Evolutionary conservation across 2,329 filamentous ascomycete genomes (phyloP), one percentile per base, ranked within the genome.

Genomic region (Lachnellula hyalina): DNA sequence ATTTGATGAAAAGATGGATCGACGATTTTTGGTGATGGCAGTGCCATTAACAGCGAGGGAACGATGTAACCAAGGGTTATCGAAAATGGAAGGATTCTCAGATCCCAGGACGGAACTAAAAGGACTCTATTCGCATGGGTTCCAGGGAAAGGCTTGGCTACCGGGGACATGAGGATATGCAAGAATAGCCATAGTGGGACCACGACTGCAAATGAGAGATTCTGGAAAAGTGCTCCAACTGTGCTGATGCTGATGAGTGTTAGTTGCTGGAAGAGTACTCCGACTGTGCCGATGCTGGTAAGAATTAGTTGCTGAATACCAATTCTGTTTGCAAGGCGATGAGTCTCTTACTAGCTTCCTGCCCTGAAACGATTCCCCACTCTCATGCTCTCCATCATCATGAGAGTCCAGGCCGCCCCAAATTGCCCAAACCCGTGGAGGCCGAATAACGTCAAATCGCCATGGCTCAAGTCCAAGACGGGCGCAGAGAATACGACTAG

Each of bases 321-420:
- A 74, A 49, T 72, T 67, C 12, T 68, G 6, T 41, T n/a, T 41
- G 15, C 28, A 32, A 12, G 28, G 28, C 3, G 28, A 12, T 32
- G 28, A 12, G 11, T 32, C 9, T 32, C 28, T 32, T 32, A 32
- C 28, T 32, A 40, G 36, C 17, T 17, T 17, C 7, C 36, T 40
- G 36, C 15, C 36, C 36, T 17, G 36, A 17, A 62, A 62, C 21
- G 23, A 47, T 78, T 77, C 0, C 75, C 75, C 17, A 61, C 63
- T 42, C 77, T 68, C 65, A 75, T 70, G 11, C 73, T 68, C 59
- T 79, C 77, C 53, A 78, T 65, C 2, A 70, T 65, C 23, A 79
- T 54, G 35, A 68, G 50, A 8, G 61, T 59, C 63, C 65, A 67
- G 1, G 51, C 62, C 3, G 58, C 65, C 3, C 65, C 65, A 40